Percentiles rank a stretch among this genome's conserved stretches.
These are phyloP conservation scores for Paraglomus brasilianum DNA, from an alignment of 192 early-diverging fungal species.

Conservation along the genomic window DNA sequence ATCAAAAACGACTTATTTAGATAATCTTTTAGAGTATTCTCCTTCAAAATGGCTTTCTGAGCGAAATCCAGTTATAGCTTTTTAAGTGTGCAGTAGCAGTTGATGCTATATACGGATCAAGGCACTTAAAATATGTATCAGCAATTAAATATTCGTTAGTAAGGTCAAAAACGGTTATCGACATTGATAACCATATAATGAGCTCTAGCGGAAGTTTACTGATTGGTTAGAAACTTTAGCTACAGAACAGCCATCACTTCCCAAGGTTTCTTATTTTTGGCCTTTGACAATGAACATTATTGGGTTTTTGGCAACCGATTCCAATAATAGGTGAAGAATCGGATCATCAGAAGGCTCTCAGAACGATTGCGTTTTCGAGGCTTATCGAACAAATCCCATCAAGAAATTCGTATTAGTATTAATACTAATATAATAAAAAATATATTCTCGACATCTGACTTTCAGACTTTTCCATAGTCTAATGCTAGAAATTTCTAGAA, in stretches of 20 bases:
- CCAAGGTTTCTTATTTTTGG: slow-evolving; percentile 16
- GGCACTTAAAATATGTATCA: slow-evolving; percentile 24
- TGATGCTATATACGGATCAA: slow-evolving; percentile 24
- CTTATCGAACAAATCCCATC: not conserved
- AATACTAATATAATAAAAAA: too few species aligned
- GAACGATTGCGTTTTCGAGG: not conserved
- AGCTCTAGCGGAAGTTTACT: slow-evolving; percentile 20
- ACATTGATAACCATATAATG: slow-evolving; percentile 19
- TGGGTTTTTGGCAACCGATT: not conserved
- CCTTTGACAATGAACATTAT: slow-evolving; percentile 10
- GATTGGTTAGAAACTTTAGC: slow-evolving; percentile 23
- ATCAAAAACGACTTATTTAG: slow-evolving; percentile 19
- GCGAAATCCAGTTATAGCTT: slow-evolving; percentile 24
- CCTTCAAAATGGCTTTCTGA: slow-evolving; percentile 12
- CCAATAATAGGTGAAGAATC: not conserved
- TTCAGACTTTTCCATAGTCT: too few species aligned
- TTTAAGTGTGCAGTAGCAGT: slow-evolving; percentile 16
- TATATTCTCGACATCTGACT: too few species aligned
- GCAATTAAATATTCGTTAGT: slow-evolving; percentile 5
- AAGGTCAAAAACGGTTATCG: slow-evolving; percentile 6
- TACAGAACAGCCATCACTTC: slow-evolving; percentile 15
- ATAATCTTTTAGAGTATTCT: slow-evolving; percentile 27
- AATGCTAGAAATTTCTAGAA: too few species aligned
- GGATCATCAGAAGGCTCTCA: not conserved
- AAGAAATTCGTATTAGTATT: too few species aligned